These are phyloP conservation scores for Venustampulla echinocandica DNA, from an alignment of 495 filamentous ascomycete genomes.

Conservation along the genomic window DNA sequence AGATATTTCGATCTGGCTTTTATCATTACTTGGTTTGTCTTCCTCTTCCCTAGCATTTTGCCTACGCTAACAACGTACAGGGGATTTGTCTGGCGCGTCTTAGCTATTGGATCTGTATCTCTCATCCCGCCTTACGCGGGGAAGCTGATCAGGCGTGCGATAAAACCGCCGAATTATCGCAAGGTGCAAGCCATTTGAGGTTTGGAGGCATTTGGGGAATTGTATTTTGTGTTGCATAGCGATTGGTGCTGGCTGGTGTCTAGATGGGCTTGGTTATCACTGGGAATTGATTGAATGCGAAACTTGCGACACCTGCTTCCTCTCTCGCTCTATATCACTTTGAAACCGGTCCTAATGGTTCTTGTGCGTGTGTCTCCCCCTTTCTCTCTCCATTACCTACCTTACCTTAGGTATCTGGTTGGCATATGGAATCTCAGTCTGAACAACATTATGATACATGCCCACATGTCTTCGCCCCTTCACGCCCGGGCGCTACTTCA, in stretches of 20 bases:
- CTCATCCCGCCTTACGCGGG: conserved; percentile 79
- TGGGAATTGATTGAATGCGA: too few relatives aligned
- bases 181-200: conserved; percentile 74
- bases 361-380: too few relatives aligned
- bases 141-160: conserved; percentile 72
- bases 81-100: conserved; percentile 83
- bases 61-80: conserved; percentile 25
- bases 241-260: background rate
- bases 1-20: conserved; percentile 85
- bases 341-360: too few relatives aligned
- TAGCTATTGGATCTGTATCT: conserved; percentile 66
- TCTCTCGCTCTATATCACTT: too few relatives aligned
- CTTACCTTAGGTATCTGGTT: too few relatives aligned
- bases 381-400: too few relatives aligned
- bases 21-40: conserved; percentile 54
- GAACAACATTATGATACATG: too few relatives aligned
- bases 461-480: too few relatives aligned
- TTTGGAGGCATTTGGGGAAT: background rate
- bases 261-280: background rate
- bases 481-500: too few relatives aligned
- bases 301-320: too few relatives aligned
- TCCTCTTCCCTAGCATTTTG: background rate
- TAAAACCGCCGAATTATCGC: conserved; percentile 88
- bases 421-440: too few relatives aligned
- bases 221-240: background rate